phyloP scores from a whole-genome alignment of 1,139 yeast species.

The Eremothecium coryli region DNA sequence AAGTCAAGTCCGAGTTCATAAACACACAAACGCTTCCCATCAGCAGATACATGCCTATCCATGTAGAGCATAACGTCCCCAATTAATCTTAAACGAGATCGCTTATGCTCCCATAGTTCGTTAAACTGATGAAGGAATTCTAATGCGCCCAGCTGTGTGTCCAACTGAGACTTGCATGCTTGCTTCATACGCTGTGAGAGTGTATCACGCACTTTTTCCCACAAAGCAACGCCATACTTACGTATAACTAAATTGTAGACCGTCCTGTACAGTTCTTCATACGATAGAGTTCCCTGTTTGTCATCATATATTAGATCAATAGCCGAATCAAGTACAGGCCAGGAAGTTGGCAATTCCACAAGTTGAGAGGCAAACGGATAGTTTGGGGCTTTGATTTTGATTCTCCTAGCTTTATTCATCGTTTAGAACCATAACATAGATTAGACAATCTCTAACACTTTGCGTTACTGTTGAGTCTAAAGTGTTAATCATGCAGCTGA shows the following conservation, averaged over 20 bases:
- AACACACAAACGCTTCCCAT: slow-evolving; percentile 53
- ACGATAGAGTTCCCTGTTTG: slow-evolving; percentile 68
- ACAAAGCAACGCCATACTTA: slow-evolving; percentile 62
- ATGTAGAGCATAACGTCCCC: slow-evolving; percentile 83
- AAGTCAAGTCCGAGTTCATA: slow-evolving; percentile 67
- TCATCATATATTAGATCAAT: slow-evolving; percentile 65
- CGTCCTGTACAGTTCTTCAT: slow-evolving; percentile 74
- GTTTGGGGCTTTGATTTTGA: slow-evolving; percentile 66
- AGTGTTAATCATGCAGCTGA: too few species aligned
- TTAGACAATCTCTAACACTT: too few species aligned
- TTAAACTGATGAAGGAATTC: slow-evolving; percentile 42
- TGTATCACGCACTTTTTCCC: slow-evolving; percentile 49
- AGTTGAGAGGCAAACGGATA: slow-evolving; percentile 31
- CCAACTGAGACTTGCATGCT: slow-evolving; percentile 20
- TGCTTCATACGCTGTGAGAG: slow-evolving; percentile 43
- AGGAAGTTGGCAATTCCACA: slow-evolving; percentile 39
- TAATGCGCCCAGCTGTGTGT: slow-evolving; percentile 14
- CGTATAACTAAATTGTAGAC: slow-evolving; percentile 73
- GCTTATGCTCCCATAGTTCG: slow-evolving; percentile 65
- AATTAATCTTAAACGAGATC: slow-evolving; percentile 66
- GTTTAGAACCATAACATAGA: too few species aligned
- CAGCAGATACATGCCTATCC: slow-evolving; percentile 46
- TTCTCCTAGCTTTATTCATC: slow-evolving; percentile 4
- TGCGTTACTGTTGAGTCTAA: too few species aligned
- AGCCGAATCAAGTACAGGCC: slow-evolving; percentile 67